Evolutionary conservation across 2,329 filamentous ascomycete genomes (phyloP).

Genomic region (Paecilomyces sp.): DNA sequence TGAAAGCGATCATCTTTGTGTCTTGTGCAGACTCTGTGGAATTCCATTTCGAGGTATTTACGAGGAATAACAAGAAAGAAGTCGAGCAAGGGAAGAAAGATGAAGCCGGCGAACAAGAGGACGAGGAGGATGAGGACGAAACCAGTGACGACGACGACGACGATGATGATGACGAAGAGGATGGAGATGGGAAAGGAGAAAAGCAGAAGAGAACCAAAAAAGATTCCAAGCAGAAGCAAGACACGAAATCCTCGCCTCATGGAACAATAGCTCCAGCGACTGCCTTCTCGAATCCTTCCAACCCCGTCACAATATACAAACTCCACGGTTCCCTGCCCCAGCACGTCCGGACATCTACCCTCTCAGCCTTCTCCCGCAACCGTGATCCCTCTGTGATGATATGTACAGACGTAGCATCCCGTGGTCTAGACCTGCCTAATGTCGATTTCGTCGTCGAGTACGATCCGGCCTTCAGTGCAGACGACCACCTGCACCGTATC

Average conservation of each 20-base stretch:
- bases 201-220: slow-evolving; percentile 1
- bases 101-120: slow-evolving; percentile 15
- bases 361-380: slow-evolving; percentile 69
- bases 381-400: slow-evolving; percentile 74
- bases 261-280: slow-evolving; percentile 53
- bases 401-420: slow-evolving; percentile 91
- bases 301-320: slow-evolving; percentile 71
- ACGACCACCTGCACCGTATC: slow-evolving; percentile 90
- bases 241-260: slow-evolving; percentile 21
- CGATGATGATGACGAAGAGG: slow-evolving; percentile 14
- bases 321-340: slow-evolving; percentile 91
- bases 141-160: slow-evolving; percentile 12
- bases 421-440: slow-evolving; percentile 89
- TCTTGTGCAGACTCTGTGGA: slow-evolving; percentile 96
- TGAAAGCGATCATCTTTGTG: slow-evolving; percentile 96
- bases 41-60: slow-evolving; percentile 86
- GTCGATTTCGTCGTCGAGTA: slow-evolving; percentile 95
- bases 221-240: slow-evolving; percentile 5
- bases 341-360: slow-evolving; percentile 75
- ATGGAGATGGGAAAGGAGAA: slow-evolving; percentile 11
- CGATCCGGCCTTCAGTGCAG: slow-evolving; percentile 86
- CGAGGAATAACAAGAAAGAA: slow-evolving; percentile 25
- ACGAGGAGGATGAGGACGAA: slow-evolving; percentile 16
- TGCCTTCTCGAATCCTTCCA: slow-evolving; percentile 67
- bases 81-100: slow-evolving; percentile 6